These are phyloP conservation scores for Dioscorea cayenensis DNA, from an alignment of 116 monocot genomes.

Conservation along the genomic window DNA sequence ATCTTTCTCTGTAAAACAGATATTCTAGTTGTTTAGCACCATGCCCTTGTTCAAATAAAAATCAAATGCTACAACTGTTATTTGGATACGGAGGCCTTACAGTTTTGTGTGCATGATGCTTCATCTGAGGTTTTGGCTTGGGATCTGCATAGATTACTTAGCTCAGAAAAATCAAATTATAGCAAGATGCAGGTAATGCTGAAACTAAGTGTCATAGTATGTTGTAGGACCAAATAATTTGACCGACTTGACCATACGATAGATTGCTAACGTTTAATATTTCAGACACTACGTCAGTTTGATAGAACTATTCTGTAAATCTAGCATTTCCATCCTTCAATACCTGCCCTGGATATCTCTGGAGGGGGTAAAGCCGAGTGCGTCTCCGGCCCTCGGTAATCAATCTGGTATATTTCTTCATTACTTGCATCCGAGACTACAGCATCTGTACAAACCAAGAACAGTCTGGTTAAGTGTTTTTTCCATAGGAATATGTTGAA, in stretches of 20 bases:
- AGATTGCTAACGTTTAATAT: not conserved
- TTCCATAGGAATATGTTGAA: no score
- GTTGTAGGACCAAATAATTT: no score
- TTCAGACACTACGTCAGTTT: no score
- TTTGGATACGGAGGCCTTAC: not conserved
- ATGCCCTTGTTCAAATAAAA: not conserved
- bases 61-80: not conserved
- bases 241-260: not conserved
- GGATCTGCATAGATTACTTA: no score
- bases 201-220: no score
- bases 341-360: not conserved
- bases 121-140: not conserved
- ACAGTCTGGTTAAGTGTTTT: no score
- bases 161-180: no score
- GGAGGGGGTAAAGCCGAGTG: constrained; percentile 19
- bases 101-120: not conserved
- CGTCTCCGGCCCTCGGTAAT: constrained; percentile 27
- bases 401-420: constrained; percentile 16
- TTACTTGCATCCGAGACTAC: not conserved
- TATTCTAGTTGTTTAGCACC: not conserved
- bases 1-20: not conserved
- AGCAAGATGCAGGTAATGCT: no score
- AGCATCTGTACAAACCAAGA: not conserved
- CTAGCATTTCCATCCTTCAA: not conserved
- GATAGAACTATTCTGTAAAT: not conserved